phyloP scores from a whole-genome alignment of 306 rosid genomes.

The Sophora flavescens region DNA sequence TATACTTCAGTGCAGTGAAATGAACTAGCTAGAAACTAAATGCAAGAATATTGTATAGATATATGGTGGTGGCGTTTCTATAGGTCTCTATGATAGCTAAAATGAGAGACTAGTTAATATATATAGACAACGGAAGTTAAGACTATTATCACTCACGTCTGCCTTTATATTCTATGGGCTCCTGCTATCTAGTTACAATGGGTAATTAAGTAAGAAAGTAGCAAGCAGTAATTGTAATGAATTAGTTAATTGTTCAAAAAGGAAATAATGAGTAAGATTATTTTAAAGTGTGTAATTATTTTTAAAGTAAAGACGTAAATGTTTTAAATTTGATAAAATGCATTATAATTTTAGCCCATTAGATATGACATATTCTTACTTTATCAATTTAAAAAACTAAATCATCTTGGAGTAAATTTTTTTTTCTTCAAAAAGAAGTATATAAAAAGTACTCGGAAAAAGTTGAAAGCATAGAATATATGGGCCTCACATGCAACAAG shows the following conservation, averaged over 20 bases:
- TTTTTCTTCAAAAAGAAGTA: background rate
- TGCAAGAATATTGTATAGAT: constrained; percentile 26
- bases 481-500: constrained; percentile 59
- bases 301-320: no score
- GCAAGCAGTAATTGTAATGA: constrained; percentile 36
- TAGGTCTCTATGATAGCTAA: constrained; percentile 9
- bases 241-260: constrained; percentile 15
- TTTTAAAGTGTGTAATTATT: no score
- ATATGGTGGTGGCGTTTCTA: background rate
- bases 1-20: background rate
- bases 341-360: no score
- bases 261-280: constrained; percentile 1
- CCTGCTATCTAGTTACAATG: constrained; percentile 12
- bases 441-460: constrained; percentile 16
- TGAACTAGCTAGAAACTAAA: constrained; percentile 17
- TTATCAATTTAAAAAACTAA: no score
- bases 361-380: no score
- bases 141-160: constrained; percentile 30
- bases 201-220: constrained; percentile 8
- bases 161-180: constrained; percentile 42
- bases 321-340: no score
- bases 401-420: no score
- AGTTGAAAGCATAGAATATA: constrained; percentile 32
- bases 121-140: constrained; percentile 36
- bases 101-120: constrained; percentile 43